Evolutionary conservation across 306 rosid genomes (phyloP), one percentile per base, ranked within the genome.

Genomic region (Vigna nakashimae): DNA sequence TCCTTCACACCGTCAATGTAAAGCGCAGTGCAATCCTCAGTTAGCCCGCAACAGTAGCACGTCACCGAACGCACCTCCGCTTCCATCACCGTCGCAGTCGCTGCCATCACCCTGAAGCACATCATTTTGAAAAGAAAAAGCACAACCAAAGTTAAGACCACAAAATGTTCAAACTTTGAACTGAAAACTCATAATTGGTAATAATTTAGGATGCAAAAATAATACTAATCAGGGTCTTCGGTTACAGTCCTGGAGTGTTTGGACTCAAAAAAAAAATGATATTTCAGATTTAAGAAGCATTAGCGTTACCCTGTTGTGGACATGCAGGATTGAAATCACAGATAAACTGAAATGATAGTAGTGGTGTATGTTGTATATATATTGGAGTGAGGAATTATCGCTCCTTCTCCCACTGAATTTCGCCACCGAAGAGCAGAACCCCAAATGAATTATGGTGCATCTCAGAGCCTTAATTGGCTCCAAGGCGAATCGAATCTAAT

Each of bases 11-110:
- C 70, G 0, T 70, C 69, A 45, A 94, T 89, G 82, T 95, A 92
- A 4, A 74, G 74, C 15, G 32, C 62, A 10, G 98, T 95, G 77
- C 98, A 95, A 77, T 95, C 97, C 87, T 95, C 98, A 72, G 50
- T 65, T 56, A 95, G 38, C 20, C 92, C 88, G 59, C 98, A 92
- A 71, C 97, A 95, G 34, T 80, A 78, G 60, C 98, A 95, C 32
- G 79, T 88, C 50, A 86, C 93, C 0, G 74, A 53, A 0, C 73
- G 70, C n/a, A 87, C 93, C 76, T 82, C 89, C 91, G 30, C 87
- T 11, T 79, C 93, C 63, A 71, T 81, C 9, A 3, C 51, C 13
- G 53, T 1, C 59, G 76, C 89, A 2, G 16, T 53, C 36, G 69
- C 15, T 1, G 75, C 76, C 63, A 55, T 78, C 20, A 22, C 80